Evolutionary conservation across 805 yeast genomes (phyloP).

Genomic region (Yamadazyma phyllophila): DNA sequence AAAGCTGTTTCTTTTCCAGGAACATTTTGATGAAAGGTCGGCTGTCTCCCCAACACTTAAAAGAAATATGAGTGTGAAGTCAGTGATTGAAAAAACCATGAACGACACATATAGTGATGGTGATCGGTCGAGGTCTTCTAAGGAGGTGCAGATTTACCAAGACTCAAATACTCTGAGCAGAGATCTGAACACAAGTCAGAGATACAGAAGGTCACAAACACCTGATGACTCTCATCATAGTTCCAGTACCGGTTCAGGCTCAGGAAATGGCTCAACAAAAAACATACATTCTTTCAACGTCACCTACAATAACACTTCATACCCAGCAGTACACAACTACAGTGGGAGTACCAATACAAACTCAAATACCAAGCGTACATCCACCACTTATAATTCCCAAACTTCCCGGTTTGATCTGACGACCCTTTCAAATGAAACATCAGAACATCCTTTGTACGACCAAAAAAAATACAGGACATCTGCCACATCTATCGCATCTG

Average conservation of each 20-base stretch:
- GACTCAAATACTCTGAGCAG: not conserved
- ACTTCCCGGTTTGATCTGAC: not conserved
- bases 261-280: not conserved
- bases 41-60: not conserved
- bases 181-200: not conserved
- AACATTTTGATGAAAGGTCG: constrained; percentile 25
- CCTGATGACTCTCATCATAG: too few species aligned
- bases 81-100: constrained; percentile 15
- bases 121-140: not conserved
- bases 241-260: too few species aligned
- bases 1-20: constrained; percentile 23
- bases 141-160: not conserved
- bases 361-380: not conserved
- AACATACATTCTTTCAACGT: not conserved
- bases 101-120: constrained; percentile 9
- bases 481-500: constrained; percentile 16
- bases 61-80: constrained; percentile 8
- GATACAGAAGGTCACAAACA: not conserved
- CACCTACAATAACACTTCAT: not conserved
- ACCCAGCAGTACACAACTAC: not conserved
- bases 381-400: not conserved
- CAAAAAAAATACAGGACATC: constrained; percentile 2
- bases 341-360: not conserved
- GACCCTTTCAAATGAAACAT: constrained; percentile 14
- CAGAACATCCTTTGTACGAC: constrained; percentile 3